phyloP scores from a whole-genome alignment of 2,329 filamentous ascomycete species.

The Cladophialophora yegresii region DNA sequence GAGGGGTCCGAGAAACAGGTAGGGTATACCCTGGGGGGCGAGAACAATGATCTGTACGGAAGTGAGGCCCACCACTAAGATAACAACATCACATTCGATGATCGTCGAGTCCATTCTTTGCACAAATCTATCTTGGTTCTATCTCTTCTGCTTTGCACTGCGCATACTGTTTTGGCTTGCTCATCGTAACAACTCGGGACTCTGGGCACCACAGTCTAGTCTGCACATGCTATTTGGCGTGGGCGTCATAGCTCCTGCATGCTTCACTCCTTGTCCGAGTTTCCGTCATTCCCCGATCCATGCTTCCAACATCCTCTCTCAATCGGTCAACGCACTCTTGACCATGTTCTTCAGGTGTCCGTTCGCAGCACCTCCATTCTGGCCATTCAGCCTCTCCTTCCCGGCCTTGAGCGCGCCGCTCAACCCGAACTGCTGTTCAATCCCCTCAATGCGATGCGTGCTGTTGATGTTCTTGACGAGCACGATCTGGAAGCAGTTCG shows the following conservation, averaged over 20 bases:
- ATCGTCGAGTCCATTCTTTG: too few species aligned
- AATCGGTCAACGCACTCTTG: not conserved
- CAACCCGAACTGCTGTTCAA: slow-evolving; percentile 69
- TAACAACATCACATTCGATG: too few species aligned
- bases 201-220: not conserved
- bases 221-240: not conserved
- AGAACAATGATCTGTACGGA: too few species aligned
- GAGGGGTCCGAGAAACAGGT: too few species aligned
- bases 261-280: too few species aligned
- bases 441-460: slow-evolving; percentile 76
- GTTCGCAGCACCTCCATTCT: not conserved
- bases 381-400: slow-evolving; percentile 39
- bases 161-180: not conserved
- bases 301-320: not conserved
- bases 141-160: not conserved
- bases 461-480: slow-evolving; percentile 89
- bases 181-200: not conserved
- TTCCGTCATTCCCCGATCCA: not conserved
- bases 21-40: too few species aligned
- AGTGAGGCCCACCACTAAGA: too few species aligned
- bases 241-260: not conserved
- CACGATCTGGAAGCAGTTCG: slow-evolving; percentile 84
- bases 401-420: slow-evolving; percentile 62
- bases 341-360: not conserved
- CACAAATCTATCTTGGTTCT: not conserved